Percentiles rank a stretch among this genome's conserved stretches.
phyloP scores from a whole-genome alignment of 2,329 filamentous ascomycete genomes.

The Sporothrix variecibatus region DNA sequence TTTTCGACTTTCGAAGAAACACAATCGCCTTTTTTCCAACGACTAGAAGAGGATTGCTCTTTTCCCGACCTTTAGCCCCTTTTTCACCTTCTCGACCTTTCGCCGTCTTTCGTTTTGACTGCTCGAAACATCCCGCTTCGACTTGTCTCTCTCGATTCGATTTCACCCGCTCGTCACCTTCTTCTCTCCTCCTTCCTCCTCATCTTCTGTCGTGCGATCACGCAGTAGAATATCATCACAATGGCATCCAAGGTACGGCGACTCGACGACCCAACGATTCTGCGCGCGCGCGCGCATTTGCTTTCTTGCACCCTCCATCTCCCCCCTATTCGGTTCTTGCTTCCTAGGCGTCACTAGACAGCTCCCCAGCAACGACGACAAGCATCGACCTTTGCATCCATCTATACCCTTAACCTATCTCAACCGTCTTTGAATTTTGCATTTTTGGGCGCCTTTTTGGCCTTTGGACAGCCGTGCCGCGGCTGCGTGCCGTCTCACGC shows the following conservation, averaged over 20 bases:
- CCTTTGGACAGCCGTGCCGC: not conserved
- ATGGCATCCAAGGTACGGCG: conserved; percentile 30
- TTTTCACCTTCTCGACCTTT: not conserved
- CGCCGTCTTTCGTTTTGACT: not conserved
- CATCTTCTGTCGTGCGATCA: not conserved
- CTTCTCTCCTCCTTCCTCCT: not conserved
- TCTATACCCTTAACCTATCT: not conserved
- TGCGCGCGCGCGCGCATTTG: not conserved
- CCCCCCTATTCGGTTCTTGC: not conserved
- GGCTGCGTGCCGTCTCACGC: conserved; percentile 17
- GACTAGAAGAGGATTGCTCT: not conserved
- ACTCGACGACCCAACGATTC: not conserved
- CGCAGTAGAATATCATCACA: conserved; percentile 9
- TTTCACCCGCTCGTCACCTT: not conserved
- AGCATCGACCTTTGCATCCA: not conserved
- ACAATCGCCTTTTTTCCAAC: not conserved
- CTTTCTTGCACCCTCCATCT: not conserved
- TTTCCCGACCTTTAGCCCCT: not conserved
- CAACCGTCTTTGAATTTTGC: not conserved
- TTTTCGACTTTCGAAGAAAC: not conserved
- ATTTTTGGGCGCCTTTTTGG: not conserved
- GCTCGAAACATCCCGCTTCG: not conserved
- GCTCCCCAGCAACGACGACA: not conserved
- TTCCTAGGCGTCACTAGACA: not conserved
- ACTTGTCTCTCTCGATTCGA: not conserved